Percentiles rank a stretch among this genome's conserved stretches.
Conservation (phyloP, 768 basidiomycete species). For the Boletus huronensis region DNA sequence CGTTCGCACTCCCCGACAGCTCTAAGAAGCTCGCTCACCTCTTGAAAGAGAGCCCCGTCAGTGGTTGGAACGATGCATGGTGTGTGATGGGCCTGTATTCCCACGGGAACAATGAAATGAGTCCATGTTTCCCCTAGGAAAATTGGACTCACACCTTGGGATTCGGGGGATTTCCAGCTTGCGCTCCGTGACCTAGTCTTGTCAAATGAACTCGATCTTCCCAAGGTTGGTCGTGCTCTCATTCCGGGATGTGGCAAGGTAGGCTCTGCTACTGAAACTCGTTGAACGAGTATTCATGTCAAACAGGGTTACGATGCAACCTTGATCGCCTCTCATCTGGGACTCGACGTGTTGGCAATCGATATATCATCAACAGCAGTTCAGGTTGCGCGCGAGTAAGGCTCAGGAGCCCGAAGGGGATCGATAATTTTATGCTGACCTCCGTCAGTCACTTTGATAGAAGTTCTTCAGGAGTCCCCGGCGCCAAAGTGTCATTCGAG, state of each 20-base stretch:
- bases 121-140: constrained; percentile 34
- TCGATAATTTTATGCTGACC: neutral
- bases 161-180: constrained; percentile 51
- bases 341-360: constrained; percentile 17
- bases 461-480: neutral
- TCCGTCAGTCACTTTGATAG: neutral
- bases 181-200: constrained; percentile 51
- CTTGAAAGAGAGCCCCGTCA: constrained; percentile 9
- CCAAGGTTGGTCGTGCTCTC: constrained; percentile 42
- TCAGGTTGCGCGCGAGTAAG: constrained; percentile 21
- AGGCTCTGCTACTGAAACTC: neutral
- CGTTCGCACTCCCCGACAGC: neutral
- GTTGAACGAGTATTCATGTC: neutral
- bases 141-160: constrained; percentile 59
- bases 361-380: constrained; percentile 19
- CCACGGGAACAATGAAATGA: neutral
- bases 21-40: constrained; percentile 6
- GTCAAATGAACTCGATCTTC: constrained; percentile 42
- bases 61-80: constrained; percentile 24
- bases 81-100: neutral
- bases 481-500: constrained; percentile 17
- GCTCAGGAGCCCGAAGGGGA: neutral
- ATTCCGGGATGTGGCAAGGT: constrained; percentile 59
- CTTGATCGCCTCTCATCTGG: constrained; percentile 15
- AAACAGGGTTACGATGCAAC: constrained; percentile 20